Conservation (phyloP, 441 rosid genomes). For the Eruca vesicaria region DNA sequence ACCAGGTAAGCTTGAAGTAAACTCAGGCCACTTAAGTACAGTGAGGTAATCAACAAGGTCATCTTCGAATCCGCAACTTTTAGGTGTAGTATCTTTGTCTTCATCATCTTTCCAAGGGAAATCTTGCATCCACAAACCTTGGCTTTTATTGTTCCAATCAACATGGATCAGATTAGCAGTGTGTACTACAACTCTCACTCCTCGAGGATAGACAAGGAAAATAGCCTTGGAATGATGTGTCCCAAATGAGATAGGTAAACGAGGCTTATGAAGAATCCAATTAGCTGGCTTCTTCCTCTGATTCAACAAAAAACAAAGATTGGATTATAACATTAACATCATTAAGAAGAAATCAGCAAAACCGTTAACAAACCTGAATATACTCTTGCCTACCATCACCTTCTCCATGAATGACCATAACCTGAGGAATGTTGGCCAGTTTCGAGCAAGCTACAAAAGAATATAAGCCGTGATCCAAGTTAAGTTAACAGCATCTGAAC, state of each 20-base stretch:
- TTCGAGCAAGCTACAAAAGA: constrained; percentile 67
- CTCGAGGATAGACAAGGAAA: constrained; percentile 78
- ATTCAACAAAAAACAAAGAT: constrained; percentile 5
- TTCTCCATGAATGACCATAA: constrained; percentile 89
- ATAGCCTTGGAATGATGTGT: constrained; percentile 96
- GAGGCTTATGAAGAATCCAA: constrained; percentile 93
- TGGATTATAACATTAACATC: constrained; percentile 2
- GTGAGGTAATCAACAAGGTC: constrained; percentile 83
- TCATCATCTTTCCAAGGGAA: constrained; percentile 93
- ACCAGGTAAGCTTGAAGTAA: constrained; percentile 57
- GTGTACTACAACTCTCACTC: constrained; percentile 84
- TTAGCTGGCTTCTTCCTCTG: constrained; percentile 76
- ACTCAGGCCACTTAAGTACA: constrained; percentile 87
- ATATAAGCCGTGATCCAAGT: constrained; percentile 16
- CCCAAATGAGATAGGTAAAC: constrained; percentile 82
- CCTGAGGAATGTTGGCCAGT: constrained; percentile 68
- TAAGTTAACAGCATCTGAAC: background rate
- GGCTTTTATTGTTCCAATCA: constrained; percentile 97
- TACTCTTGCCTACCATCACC: constrained; percentile 68
- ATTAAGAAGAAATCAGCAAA: background rate
- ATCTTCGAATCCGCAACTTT: constrained; percentile 68
- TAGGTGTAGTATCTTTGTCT: constrained; percentile 46
- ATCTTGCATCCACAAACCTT: constrained; percentile 99
- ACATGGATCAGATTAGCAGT: constrained; percentile 87
- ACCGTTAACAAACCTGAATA: constrained; percentile 58